phyloP scores from a whole-genome alignment of 2,329 filamentous ascomycete genomes.

The Juglanconis oblonga region DNA sequence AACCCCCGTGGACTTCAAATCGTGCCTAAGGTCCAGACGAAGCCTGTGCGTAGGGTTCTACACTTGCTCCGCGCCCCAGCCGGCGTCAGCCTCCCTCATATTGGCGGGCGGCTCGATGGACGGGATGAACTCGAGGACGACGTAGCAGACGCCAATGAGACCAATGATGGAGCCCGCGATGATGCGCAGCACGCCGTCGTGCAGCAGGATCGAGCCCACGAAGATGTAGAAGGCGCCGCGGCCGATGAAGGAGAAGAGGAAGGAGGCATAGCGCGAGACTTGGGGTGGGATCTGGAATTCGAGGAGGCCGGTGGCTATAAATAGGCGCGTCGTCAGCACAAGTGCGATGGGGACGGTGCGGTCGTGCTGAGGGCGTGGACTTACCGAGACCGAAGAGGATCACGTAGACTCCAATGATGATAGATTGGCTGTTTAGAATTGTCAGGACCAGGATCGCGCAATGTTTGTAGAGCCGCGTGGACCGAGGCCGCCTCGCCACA shows the following conservation, averaged over 20 bases:
- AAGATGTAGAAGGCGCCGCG: conserved; percentile 98
- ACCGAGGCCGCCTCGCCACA: background rate
- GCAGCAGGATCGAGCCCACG: conserved; percentile 80
- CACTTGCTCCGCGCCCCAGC: conserved; percentile 76
- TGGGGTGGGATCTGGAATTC: conserved; percentile 97
- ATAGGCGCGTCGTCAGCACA: background rate
- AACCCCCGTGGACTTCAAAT: background rate
- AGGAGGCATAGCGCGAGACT: conserved; percentile 88
- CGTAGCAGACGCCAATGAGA: conserved; percentile 74
- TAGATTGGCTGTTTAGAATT: conserved; percentile 51
- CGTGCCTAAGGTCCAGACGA: background rate
- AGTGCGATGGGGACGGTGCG: background rate
- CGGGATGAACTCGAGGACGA: conserved; percentile 71
- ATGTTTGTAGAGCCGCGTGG: background rate
- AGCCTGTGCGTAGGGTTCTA: conserved; percentile 34
- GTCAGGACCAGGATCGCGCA: background rate
- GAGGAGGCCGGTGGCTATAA: conserved; percentile 15
- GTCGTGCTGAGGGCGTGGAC: conserved; percentile 27
- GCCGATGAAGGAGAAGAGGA: conserved; percentile 96
- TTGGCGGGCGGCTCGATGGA: conserved; percentile 77
- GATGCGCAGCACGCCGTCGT: conserved; percentile 62
- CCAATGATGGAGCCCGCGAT: conserved; percentile 78
- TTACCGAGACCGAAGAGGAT: conserved; percentile 85
- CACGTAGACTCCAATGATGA: conserved; percentile 83
- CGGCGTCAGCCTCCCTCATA: conserved; percentile 74